phyloP scores from a whole-genome alignment of 441 rosid species.

The Gossypium lobatum region DNA sequence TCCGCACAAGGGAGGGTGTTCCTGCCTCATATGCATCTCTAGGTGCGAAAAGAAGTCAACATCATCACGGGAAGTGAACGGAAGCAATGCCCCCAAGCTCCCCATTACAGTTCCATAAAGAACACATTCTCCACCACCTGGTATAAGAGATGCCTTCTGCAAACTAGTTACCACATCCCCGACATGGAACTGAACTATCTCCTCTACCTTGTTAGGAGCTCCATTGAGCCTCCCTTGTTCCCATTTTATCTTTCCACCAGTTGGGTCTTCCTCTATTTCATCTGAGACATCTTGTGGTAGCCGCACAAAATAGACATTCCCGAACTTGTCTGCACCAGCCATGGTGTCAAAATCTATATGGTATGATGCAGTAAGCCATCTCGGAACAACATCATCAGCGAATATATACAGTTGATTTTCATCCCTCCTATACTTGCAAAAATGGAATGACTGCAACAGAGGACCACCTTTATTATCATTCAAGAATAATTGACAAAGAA shows the following conservation, averaged over 20 bases:
- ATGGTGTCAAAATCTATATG: slow-evolving; percentile 87
- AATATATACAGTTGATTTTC: slow-evolving; percentile 92
- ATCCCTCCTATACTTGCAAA: slow-evolving; percentile 96
- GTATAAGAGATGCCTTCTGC: slow-evolving; percentile 90
- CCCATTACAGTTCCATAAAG: slow-evolving; percentile 96
- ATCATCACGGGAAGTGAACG: slow-evolving; percentile 88
- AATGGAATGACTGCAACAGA: slow-evolving; percentile 77
- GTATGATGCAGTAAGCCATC: slow-evolving; percentile 89
- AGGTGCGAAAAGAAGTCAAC: slow-evolving; percentile 95
- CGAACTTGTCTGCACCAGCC: slow-evolving; percentile 97
- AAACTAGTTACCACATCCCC: slow-evolving; percentile 78
- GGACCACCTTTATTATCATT: not conserved
- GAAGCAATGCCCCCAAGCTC: slow-evolving; percentile 76
- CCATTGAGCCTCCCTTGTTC: slow-evolving; percentile 96
- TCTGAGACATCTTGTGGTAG: slow-evolving; percentile 90
- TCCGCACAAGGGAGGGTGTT: slow-evolving; percentile 90
- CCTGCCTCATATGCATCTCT: slow-evolving; percentile 97
- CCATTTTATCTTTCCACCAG: slow-evolving; percentile 96
- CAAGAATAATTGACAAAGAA: not conserved
- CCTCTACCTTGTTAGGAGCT: slow-evolving; percentile 93
- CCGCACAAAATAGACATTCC: slow-evolving; percentile 80
- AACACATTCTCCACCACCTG: slow-evolving; percentile 84
- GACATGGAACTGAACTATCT: slow-evolving; percentile 89
- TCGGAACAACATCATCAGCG: slow-evolving; percentile 88
- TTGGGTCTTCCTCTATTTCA: slow-evolving; percentile 95